phyloP scores from a whole-genome alignment of 345 rosid species.

The Brassica juncea region DNA sequence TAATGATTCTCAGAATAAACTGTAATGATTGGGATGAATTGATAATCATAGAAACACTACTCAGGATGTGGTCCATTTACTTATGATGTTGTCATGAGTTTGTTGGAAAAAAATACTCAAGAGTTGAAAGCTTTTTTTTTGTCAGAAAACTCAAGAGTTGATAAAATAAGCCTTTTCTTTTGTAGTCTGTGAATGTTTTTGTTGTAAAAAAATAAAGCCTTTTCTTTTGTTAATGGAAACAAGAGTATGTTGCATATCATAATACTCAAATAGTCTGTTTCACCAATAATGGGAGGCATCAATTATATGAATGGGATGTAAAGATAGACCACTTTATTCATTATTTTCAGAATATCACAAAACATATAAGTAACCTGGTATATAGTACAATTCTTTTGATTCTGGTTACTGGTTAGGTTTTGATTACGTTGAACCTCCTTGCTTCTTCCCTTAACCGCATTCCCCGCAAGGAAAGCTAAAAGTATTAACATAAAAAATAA shows the following conservation, averaged over 20 bases:
- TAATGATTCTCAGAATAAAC: neutral
- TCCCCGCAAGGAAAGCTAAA: constrained; percentile 9
- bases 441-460: neutral
- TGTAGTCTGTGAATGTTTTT: neutral
- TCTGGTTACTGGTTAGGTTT: neutral
- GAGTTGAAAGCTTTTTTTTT: neutral
- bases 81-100: neutral
- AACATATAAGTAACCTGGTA: neutral
- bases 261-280: constrained; percentile 6
- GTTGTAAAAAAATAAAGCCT: neutral
- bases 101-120: neutral
- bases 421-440: neutral
- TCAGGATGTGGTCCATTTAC: constrained; percentile 8
- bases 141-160: no score
- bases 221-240: neutral
- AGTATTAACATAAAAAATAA: neutral
- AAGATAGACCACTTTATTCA: neutral
- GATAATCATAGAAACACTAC: constrained; percentile 5
- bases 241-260: neutral
- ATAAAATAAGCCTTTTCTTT: neutral
- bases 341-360: neutral
- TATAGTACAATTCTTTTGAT: neutral
- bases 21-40: neutral
- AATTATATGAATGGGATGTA: neutral
- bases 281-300: constrained; percentile 13